Evolutionary conservation across 495 filamentous ascomycete genomes (phyloP).

Genomic region (Clavariopsis aquatica): DNA sequence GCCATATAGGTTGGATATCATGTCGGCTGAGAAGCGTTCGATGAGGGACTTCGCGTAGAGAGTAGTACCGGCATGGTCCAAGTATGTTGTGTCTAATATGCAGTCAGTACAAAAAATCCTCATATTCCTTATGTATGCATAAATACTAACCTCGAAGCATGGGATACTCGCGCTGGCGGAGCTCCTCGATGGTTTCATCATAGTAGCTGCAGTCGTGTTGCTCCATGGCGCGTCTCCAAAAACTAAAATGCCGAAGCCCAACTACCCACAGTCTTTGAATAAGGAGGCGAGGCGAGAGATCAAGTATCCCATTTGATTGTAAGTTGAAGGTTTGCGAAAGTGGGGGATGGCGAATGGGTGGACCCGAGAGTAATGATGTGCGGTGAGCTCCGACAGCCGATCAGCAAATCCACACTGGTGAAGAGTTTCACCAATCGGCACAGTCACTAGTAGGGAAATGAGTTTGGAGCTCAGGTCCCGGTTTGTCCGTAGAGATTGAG

Average conservation of each 20-base stretch:
- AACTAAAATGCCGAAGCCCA: neutral
- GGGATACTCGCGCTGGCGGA: slow-evolving; percentile 77
- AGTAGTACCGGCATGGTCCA: slow-evolving; percentile 92
- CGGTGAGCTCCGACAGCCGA: slow-evolving; percentile 36
- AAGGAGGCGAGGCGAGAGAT: neutral
- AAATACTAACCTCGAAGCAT: slow-evolving; percentile 70
- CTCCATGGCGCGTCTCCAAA: slow-evolving; percentile 20
- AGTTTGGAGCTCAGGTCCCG: neutral
- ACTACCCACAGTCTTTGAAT: slow-evolving; percentile 32
- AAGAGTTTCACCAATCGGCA: neutral
- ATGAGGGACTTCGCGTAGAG: slow-evolving; percentile 79
- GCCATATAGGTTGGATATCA: slow-evolving; percentile 78
- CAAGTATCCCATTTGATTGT: slow-evolving; percentile 26
- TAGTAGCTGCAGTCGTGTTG: slow-evolving; percentile 25
- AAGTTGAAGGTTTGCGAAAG: slow-evolving; percentile 21
- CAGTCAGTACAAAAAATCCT: neutral
- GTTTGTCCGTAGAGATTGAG: neutral
- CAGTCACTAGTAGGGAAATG: neutral
- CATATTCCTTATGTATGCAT: neutral
- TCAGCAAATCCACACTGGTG: neutral
- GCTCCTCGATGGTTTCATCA: slow-evolving; percentile 54
- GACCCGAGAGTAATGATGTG: neutral
- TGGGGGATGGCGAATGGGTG: slow-evolving; percentile 34
- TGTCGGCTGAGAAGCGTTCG: slow-evolving; percentile 70
- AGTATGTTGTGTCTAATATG: slow-evolving; percentile 69